Percentiles rank a stretch among this genome's conserved stretches.
Evolutionary conservation across 2,329 filamentous ascomycete genomes (phyloP).

Genomic region (Aspergillus oerlinghausenensis): DNA sequence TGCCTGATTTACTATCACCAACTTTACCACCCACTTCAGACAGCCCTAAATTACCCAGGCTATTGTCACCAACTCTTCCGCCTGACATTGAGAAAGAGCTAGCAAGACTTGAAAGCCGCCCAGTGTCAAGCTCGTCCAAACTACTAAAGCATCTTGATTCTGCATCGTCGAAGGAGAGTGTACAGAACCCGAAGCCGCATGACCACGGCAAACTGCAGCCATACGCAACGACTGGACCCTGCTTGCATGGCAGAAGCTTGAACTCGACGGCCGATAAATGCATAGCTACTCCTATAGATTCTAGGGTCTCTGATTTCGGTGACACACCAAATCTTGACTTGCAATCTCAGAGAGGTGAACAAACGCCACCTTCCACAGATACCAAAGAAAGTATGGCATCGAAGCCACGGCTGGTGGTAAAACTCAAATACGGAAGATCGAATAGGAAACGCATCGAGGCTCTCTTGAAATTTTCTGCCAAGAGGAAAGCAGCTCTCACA

Average conservation of each 20-base stretch:
- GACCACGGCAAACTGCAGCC: constrained; percentile 12
- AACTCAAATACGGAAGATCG: constrained; percentile 49
- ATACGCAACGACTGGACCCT: constrained; percentile 15
- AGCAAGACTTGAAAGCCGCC: constrained; percentile 35
- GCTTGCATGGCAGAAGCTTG: constrained; percentile 7
- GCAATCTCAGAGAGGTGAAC: constrained; percentile 3
- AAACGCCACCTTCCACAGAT: not conserved
- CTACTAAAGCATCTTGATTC: constrained; percentile 14
- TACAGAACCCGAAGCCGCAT: constrained; percentile 12
- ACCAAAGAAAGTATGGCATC: constrained; percentile 6
- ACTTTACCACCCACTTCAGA: constrained; percentile 41
- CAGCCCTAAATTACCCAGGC: constrained; percentile 43
- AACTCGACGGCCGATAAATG: constrained; percentile 9
- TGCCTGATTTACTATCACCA: constrained; percentile 37
- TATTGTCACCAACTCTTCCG: constrained; percentile 57
- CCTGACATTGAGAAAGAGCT: constrained; percentile 52
- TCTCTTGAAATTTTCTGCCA: constrained; percentile 41
- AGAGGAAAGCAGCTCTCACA: constrained; percentile 27
- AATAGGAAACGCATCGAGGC: constrained; percentile 46
- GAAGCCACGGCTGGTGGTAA: constrained; percentile 41
- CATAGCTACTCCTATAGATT: constrained; percentile 5
- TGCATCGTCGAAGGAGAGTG: constrained; percentile 16
- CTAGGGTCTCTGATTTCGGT: constrained; percentile 5
- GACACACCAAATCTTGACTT: constrained; percentile 6
- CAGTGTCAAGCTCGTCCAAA: constrained; percentile 13